Percentiles rank a stretch among this genome's conserved stretches.
Evolutionary conservation across 2,329 filamentous ascomycete species (phyloP).

Genomic region (Juglanconis sp.): DNA sequence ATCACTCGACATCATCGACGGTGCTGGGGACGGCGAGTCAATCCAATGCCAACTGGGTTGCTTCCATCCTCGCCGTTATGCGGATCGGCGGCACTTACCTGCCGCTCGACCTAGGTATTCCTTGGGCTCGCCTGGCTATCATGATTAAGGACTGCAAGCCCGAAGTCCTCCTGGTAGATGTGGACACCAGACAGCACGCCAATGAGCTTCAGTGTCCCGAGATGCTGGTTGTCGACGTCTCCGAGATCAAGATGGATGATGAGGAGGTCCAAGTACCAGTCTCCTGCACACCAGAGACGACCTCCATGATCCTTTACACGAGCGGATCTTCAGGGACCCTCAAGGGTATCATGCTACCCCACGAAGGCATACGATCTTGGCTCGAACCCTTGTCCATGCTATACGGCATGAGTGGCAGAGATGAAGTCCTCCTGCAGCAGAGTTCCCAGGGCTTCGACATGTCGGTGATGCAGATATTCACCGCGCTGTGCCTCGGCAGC

Average conservation of each 20-base stretch:
- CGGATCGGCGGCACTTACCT: constrained; percentile 36
- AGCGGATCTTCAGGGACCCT: constrained; percentile 32
- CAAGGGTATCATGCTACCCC: constrained; percentile 37
- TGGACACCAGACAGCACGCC: background rate
- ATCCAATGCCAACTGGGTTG: constrained; percentile 28
- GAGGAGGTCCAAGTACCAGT: background rate
- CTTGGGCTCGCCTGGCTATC: constrained; percentile 27
- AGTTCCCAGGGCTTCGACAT: constrained; percentile 38
- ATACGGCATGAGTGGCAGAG: background rate
- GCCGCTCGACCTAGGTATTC: constrained; percentile 36
- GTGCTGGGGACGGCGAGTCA: no score
- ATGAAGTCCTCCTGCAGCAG: constrained; percentile 30
- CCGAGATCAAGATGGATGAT: background rate
- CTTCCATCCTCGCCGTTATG: constrained; percentile 38
- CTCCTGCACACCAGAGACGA: background rate
- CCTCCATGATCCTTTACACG: constrained; percentile 31
- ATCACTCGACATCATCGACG: no score
- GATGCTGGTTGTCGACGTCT: background rate
- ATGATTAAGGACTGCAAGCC: constrained; percentile 30
- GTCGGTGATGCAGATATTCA: constrained; percentile 29
- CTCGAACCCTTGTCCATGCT: background rate
- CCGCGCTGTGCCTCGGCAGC: constrained; percentile 27
- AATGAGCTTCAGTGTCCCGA: background rate
- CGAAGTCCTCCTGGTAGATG: constrained; percentile 19
- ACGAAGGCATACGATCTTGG: constrained; percentile 21